Conservation (phyloP, 2,329 filamentous ascomycete genomes). For the Fragosphaeria purpurea region DNA sequence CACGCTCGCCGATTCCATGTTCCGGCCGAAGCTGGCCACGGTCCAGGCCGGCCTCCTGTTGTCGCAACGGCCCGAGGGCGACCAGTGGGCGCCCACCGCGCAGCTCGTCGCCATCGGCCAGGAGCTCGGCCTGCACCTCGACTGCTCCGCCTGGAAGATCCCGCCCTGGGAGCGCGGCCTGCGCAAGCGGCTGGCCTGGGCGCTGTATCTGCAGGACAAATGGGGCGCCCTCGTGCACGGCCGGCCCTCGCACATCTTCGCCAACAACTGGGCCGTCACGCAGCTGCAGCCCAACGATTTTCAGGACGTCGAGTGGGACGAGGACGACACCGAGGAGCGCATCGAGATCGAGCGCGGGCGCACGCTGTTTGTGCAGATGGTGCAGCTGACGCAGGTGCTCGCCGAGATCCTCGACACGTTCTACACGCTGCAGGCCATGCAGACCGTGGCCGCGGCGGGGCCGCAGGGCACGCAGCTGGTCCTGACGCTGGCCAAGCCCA, state of each 20-base stretch:
- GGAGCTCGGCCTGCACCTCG: conserved; percentile 49
- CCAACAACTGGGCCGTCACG: conserved; percentile 66
- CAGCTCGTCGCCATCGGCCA: conserved; percentile 48
- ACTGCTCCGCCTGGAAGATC: conserved; percentile 52
- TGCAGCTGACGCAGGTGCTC: conserved; percentile 64
- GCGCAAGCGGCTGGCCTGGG: conserved; percentile 53
- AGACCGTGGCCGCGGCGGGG: conserved; percentile 55
- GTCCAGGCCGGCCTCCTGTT: conserved; percentile 45
- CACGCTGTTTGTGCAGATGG: conserved; percentile 64
- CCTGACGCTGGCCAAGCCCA: conserved; percentile 66
- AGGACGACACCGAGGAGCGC: conserved; percentile 50
- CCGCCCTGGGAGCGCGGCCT: conserved; percentile 54
- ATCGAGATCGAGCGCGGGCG: conserved; percentile 58
- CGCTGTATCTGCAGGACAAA: conserved; percentile 54
- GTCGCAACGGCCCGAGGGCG: conserved; percentile 36
- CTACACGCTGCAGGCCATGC: conserved; percentile 69
- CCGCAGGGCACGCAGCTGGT: conserved; percentile 62
- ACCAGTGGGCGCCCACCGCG: conserved; percentile 39
- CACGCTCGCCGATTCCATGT: conserved; percentile 37
- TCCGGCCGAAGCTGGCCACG: conserved; percentile 44
- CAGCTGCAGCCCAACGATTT: conserved; percentile 58
- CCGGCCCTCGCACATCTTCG: conserved; percentile 65
- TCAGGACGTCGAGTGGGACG: conserved; percentile 59
- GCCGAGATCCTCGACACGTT: conserved; percentile 75
- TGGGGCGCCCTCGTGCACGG: conserved; percentile 83